phyloP scores from a whole-genome alignment of 192 early-diverging fungal species.

The Polychytrium aggregatum region DNA sequence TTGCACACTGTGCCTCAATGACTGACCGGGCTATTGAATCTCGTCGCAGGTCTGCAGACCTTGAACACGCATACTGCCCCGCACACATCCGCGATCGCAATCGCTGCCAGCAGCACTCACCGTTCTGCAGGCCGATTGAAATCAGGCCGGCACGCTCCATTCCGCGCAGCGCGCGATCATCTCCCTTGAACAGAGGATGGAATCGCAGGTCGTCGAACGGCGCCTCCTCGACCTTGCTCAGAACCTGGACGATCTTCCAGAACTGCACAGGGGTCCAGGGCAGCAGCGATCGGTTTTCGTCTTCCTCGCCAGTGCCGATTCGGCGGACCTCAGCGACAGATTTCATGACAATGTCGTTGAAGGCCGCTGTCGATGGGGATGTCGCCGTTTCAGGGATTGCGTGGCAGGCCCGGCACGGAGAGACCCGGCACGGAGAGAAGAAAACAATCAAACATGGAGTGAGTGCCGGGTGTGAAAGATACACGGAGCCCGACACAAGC shows the following conservation, averaged over 20 bases:
- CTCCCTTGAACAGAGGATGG: slow-evolving; percentile 75
- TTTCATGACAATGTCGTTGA: slow-evolving; percentile 70
- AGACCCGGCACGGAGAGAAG: too few species aligned
- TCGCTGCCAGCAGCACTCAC: too few species aligned
- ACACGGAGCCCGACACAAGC: too few species aligned
- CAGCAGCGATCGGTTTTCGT: slow-evolving; percentile 25
- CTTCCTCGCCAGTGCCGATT: slow-evolving; percentile 64
- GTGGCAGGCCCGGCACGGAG: too few species aligned
- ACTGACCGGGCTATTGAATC: too few species aligned
- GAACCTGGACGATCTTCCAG: slow-evolving; percentile 69
- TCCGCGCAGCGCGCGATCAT: slow-evolving; percentile 62
- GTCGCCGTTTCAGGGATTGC: too few species aligned
- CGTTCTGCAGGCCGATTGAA: slow-evolving; percentile 56
- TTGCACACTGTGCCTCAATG: too few species aligned
- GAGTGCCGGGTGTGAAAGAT: too few species aligned
- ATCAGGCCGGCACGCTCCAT: slow-evolving; percentile 91
- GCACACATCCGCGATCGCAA: too few species aligned
- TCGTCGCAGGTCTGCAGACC: too few species aligned
- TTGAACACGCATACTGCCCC: too few species aligned
- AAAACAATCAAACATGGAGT: too few species aligned
- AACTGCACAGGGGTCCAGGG: slow-evolving; percentile 85
- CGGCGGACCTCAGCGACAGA: slow-evolving; percentile 82
- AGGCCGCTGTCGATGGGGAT: slow-evolving; percentile 49
- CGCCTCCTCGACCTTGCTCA: slow-evolving; percentile 28
- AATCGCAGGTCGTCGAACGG: slow-evolving; percentile 66